Percentiles rank a stretch among this genome's conserved stretches.
Evolutionary conservation across 2,329 filamentous ascomycete genomes (phyloP).

Genomic region (Pseudocercospora ulei): DNA sequence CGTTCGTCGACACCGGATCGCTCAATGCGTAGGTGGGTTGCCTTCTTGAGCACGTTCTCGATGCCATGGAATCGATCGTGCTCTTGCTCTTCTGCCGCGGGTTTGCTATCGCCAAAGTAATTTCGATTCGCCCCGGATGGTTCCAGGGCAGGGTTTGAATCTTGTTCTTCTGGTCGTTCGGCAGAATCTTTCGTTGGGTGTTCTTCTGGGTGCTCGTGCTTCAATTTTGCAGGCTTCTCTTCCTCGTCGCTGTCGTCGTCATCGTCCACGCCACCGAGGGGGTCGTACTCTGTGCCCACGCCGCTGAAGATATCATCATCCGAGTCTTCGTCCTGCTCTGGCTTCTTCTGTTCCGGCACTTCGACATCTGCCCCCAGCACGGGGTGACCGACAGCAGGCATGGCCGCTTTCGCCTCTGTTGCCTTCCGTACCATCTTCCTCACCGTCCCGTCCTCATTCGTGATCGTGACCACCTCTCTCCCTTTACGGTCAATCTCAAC

Average conservation of each 20-base stretch:
- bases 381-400: constrained; percentile 27
- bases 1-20: constrained; percentile 37
- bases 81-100: constrained; percentile 15
- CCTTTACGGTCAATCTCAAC: constrained; percentile 49
- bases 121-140: constrained; percentile 25
- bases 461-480: constrained; percentile 51
- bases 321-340: constrained; percentile 26
- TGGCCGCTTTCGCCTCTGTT: constrained; percentile 22
- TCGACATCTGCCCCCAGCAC: constrained; percentile 31
- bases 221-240: constrained; percentile 20
- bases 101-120: constrained; percentile 33
- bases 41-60: constrained; percentile 56
- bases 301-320: constrained; percentile 56
- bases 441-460: constrained; percentile 51
- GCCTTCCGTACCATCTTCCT: constrained; percentile 53
- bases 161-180: constrained; percentile 8
- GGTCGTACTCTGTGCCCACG: constrained; percentile 52
- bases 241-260: constrained; percentile 40
- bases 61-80: constrained; percentile 29
- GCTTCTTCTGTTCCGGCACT: constrained; percentile 20
- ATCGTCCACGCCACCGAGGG: constrained; percentile 46
- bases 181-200: neutral
- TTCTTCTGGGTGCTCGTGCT: constrained; percentile 8
- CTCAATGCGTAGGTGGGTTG: constrained; percentile 45
- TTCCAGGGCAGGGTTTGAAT: constrained; percentile 1